phyloP scores from a whole-genome alignment of 23 red algal species.

The Porphyridium purpureum region DNA sequence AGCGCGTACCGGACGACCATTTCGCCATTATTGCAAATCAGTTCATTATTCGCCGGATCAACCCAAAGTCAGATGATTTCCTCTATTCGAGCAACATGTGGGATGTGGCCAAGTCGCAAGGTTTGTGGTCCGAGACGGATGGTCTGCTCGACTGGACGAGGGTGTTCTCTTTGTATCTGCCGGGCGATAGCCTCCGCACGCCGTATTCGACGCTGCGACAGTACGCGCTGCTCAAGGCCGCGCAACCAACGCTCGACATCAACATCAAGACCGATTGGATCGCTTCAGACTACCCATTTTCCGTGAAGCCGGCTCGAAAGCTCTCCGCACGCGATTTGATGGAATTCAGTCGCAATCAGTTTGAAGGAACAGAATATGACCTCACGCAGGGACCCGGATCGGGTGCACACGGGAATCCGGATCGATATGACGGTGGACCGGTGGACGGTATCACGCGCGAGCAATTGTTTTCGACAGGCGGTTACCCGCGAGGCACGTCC shows the following conservation, averaged over 20 bases:
- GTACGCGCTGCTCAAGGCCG: not conserved
- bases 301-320: constrained; percentile 7
- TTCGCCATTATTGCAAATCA: constrained; percentile 40
- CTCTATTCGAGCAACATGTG: constrained; percentile 16
- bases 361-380: constrained; percentile 33
- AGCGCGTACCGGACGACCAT: constrained; percentile 34
- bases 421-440: constrained; percentile 27
- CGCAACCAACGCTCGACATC: not conserved
- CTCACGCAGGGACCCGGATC: constrained; percentile 12
- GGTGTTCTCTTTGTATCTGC: too few relatives aligned
- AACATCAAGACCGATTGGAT: constrained; percentile 21
- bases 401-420: constrained; percentile 30
- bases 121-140: constrained; percentile 5
- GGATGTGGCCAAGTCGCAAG: constrained; percentile 7
- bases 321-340: constrained; percentile 14
- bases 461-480: too few relatives aligned
- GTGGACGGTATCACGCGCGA: constrained; percentile 19
- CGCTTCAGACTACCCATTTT: constrained; percentile 36
- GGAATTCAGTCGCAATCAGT: constrained; percentile 32
- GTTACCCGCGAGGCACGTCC: too few relatives aligned
- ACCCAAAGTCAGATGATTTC: constrained; percentile 14
- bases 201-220: not conserved
- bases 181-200: not conserved
- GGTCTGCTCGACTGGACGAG: constrained; percentile 23
- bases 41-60: constrained; percentile 29